Evolutionary conservation across 2,329 filamentous ascomycete genomes (phyloP).

Genomic region (Emmonsiellopsis sp.): DNA sequence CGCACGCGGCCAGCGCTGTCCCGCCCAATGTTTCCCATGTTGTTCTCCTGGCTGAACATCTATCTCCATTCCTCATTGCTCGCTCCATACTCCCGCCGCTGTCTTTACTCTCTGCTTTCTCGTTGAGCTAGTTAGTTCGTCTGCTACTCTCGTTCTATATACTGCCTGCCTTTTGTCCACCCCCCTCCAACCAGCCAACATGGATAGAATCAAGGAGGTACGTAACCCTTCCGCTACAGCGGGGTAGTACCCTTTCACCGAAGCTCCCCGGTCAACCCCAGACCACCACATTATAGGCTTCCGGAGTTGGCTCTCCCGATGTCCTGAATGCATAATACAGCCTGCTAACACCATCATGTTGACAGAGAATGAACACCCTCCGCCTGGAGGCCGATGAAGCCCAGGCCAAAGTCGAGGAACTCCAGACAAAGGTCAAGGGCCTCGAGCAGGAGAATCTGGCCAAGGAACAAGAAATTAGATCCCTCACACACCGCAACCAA

Average conservation of each 20-base stretch:
- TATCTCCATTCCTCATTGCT: no score
- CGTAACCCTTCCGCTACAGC: constrained; percentile 35
- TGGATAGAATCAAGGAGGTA: constrained; percentile 89
- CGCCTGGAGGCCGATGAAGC: constrained; percentile 88
- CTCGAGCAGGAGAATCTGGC: constrained; percentile 90
- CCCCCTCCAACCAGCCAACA: constrained; percentile 37
- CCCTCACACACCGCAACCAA: constrained; percentile 88
- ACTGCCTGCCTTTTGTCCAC: constrained; percentile 21
- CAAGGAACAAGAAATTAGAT: constrained; percentile 98
- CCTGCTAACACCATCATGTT: not conserved
- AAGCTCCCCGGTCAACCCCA: constrained; percentile 16
- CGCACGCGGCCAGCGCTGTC: no score
- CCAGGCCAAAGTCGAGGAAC: constrained; percentile 71
- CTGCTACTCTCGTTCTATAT: constrained; percentile 7
- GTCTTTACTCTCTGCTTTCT: not conserved
- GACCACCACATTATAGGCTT: not conserved
- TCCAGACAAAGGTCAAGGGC: constrained; percentile 74
- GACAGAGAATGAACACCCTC: constrained; percentile 47
- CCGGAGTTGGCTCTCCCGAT: no score
- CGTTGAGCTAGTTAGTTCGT: not conserved
- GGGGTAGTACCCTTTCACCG: constrained; percentile 25
- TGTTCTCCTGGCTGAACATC: no score
- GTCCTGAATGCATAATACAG: no score
- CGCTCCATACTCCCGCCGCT: not conserved
- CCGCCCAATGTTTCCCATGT: no score